These are phyloP conservation scores for Globisporangium radiosum DNA, from an alignment of 352 stramenopile genomes.

Conservation along the genomic window DNA sequence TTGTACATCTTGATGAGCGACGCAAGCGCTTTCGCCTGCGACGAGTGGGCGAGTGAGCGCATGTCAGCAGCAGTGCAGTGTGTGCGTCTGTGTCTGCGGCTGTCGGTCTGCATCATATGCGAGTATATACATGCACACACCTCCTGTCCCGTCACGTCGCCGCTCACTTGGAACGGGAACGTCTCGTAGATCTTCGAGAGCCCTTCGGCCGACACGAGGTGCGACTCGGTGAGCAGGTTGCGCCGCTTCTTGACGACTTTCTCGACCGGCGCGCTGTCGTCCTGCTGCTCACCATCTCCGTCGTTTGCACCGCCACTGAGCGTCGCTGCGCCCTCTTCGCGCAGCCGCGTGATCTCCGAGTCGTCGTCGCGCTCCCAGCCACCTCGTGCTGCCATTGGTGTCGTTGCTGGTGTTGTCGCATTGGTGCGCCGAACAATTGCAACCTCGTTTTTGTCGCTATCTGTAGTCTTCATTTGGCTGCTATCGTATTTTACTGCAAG, in stretches of 20 bases:
- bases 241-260: slow-evolving; percentile 34
- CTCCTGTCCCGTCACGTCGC: slow-evolving; percentile 50
- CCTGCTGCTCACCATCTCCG: slow-evolving; percentile 9
- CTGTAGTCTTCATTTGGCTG: neutral
- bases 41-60: neutral
- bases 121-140: slow-evolving; percentile 11
- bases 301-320: slow-evolving; percentile 2
- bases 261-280: neutral
- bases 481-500: too few relatives aligned
- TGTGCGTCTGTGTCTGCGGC: neutral
- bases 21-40: slow-evolving; percentile 45
- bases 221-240: slow-evolving; percentile 55
- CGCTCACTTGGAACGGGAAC: slow-evolving; percentile 63
- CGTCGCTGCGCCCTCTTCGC: slow-evolving; percentile 11
- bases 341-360: slow-evolving; percentile 18
- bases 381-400: slow-evolving; percentile 31
- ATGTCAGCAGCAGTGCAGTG: neutral
- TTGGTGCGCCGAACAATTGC: neutral
- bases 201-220: slow-evolving; percentile 54
- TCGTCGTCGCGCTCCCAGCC: slow-evolving; percentile 59
- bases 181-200: slow-evolving; percentile 65
- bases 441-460: neutral
- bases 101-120: neutral
- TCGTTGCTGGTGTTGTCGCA: neutral
- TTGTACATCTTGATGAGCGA: slow-evolving; percentile 79